Percentiles rank a stretch among this genome's conserved stretches.
These are phyloP conservation scores for Scleromitrula shiraiana DNA, from an alignment of 2,329 filamentous ascomycete species.

Conservation along the genomic window DNA sequence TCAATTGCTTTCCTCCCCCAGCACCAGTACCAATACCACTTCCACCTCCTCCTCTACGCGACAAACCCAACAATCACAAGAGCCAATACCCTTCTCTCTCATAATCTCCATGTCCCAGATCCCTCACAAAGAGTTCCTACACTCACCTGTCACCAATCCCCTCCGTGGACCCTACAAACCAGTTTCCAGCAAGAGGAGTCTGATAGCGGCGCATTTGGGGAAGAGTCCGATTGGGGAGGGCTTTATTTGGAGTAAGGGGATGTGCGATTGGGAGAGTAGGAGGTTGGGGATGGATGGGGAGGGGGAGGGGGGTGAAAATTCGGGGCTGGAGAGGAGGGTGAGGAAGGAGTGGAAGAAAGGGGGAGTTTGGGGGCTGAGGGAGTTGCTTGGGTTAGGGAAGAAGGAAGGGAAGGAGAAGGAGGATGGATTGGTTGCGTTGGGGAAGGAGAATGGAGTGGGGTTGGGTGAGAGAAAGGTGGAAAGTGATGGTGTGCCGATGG, in stretches of 20 bases:
- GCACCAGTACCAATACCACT: not conserved
- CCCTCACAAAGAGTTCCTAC: conserved; percentile 17
- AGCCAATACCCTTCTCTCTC: conserved; percentile 16
- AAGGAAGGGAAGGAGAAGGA: not conserved
- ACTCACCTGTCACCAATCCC: conserved; percentile 17
- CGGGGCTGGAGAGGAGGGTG: no score
- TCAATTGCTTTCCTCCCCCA: conserved; percentile 13
- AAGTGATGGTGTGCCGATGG: conserved; percentile 9
- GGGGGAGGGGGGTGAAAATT: not conserved
- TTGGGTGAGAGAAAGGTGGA: not conserved
- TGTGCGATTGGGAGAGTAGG: conserved; percentile 28
- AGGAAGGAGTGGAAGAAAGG: not conserved
- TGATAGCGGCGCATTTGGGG: conserved; percentile 19
- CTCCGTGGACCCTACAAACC: conserved; percentile 25
- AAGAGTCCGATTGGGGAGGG: conserved; percentile 13
- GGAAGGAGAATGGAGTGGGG: not conserved
- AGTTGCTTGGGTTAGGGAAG: no score
- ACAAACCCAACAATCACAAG: not conserved
- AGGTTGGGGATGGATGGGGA: not conserved
- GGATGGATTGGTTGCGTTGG: no score
- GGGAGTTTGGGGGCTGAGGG: no score
- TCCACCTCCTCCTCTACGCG: not conserved
- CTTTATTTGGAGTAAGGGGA: conserved; percentile 17
- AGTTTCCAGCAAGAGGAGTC: conserved; percentile 10
- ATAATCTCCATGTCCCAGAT: conserved; percentile 7